Evolutionary conservation across 176 grass and related monocot species (phyloP).

Genomic region (Metroxylon sagu): DNA sequence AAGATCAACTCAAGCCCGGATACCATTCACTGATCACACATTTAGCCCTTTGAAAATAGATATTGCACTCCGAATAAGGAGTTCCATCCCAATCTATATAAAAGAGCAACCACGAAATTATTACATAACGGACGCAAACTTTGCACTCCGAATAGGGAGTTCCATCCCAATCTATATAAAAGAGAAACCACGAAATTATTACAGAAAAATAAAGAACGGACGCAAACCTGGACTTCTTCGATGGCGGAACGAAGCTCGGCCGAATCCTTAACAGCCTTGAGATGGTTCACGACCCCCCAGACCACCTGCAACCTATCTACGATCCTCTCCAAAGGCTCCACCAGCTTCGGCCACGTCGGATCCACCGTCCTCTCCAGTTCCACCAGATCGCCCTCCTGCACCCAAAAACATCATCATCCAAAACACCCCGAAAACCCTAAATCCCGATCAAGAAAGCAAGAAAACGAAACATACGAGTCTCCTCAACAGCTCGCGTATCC

Average conservation of each 20-base stretch:
- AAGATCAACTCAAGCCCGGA: too few species aligned
- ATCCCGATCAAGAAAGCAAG: neutral
- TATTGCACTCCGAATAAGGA: too few species aligned
- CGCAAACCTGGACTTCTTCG: slow-evolving; percentile 73
- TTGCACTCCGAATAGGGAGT: too few species aligned
- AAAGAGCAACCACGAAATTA: too few species aligned
- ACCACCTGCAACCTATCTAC: slow-evolving; percentile 63
- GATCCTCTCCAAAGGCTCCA: slow-evolving; percentile 88
- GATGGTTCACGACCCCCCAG: slow-evolving; percentile 79
- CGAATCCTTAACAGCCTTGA: slow-evolving; percentile 90
- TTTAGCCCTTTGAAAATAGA: too few species aligned
- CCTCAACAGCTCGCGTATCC: slow-evolving; percentile 55
- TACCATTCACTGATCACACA: too few species aligned
- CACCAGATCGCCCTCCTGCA: slow-evolving; percentile 65
- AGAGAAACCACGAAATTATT: too few species aligned
- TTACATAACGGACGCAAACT: too few species aligned
- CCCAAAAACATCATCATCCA: neutral
- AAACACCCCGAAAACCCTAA: neutral
- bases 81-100: too few species aligned
- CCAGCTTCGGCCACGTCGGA: slow-evolving; percentile 71
- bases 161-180: too few species aligned
- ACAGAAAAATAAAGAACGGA: neutral
- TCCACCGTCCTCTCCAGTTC: slow-evolving; percentile 73
- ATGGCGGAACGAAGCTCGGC: slow-evolving; percentile 68
- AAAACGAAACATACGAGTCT: slow-evolving; percentile 33